A percentile compares a stretch with the other conserved stretches of the same genome.
Evolutionary conservation across 176 grass and related monocot genomes (phyloP).

Genomic region (Carex parvula): DNA sequence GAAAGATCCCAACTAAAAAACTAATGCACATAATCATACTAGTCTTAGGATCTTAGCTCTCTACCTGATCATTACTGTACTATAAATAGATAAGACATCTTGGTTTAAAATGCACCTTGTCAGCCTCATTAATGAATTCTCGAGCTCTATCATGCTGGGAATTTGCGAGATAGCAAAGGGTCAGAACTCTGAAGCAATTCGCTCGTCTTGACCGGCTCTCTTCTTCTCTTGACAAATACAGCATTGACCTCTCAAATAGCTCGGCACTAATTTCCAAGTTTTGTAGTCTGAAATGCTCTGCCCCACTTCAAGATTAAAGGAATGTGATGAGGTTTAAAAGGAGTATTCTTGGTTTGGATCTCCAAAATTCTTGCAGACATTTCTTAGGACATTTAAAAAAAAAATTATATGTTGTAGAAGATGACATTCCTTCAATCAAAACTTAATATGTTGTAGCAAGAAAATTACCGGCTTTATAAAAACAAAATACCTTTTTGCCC

Average conservation of each 20-base stretch:
- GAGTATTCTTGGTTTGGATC: background rate
- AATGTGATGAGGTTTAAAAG: background rate
- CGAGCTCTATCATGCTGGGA: slow-evolving; percentile 64
- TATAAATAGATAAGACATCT: background rate
- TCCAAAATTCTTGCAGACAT: background rate
- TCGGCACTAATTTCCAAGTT: slow-evolving; percentile 56
- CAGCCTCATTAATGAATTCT: slow-evolving; percentile 72
- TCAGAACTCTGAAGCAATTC: slow-evolving; percentile 76
- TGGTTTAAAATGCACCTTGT: slow-evolving; percentile 46
- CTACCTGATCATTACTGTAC: background rate
- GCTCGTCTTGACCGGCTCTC: slow-evolving; percentile 63
- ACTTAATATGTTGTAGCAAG: background rate
- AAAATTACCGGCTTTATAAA: background rate
- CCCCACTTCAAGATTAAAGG: slow-evolving; percentile 37
- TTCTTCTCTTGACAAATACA: slow-evolving; percentile 73
- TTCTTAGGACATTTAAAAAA: background rate
- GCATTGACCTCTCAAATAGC: slow-evolving; percentile 89
- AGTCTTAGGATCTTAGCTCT: background rate
- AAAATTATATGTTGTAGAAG: background rate
- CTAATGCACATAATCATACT: background rate
- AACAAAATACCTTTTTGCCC: background rate
- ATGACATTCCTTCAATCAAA: background rate
- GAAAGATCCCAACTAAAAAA: background rate
- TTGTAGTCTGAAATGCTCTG: slow-evolving; percentile 69
- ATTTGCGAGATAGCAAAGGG: slow-evolving; percentile 67